Base-by-base conservation (phyloP, 2,329 filamentous ascomycete genomes). In the Cytospora chrysosperma region DNA sequence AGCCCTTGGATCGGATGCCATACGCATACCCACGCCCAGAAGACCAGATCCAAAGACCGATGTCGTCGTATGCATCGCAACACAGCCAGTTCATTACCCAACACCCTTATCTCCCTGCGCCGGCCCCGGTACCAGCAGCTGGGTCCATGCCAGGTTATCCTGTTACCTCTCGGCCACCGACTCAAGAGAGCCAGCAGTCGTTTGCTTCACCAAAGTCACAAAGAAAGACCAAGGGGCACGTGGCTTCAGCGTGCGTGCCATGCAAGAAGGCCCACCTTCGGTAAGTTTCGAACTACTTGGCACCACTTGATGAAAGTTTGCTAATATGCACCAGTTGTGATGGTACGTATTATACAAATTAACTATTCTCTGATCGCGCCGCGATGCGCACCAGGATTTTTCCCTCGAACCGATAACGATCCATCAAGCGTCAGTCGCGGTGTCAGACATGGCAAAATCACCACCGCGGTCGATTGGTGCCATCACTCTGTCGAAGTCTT, bases 251-350 rank as follows among this genome's bases (percentile, higher is more conserved):
- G 28, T 95, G 91, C 73, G 88, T 94, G 69, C 92, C 92, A 65
- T 95, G 91, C 78, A 94, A 94, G 74, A 88, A 87, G 75, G 91
- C 91, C 43, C 91, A 95, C 83, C 82, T 95, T 67, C 82, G 86
- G 85, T 88, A 77, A 72, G 79, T 69, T 47, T 56, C 66, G 61
- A 58, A 62, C 53, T 56, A 28, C 43, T 37, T 67, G 26, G 40
- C 54, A 61, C 61, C 63, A 43, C 40, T 56, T 40, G 40, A 40
- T 54, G 34, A 6, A 26, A 28, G 15, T 27, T 24, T 60, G 69
- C 75, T 81, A 72, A 81, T 72, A 52, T 61, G 32, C 67, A 66
- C 56, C 68, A 88, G 85, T 75, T 88, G 85, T 73, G 85, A 88
- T 72, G 83, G 85, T 88, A 88, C 72, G 85, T 86, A 75, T 47